Conservation (phyloP, 2,329 filamentous ascomycete species). For the Trichoderma asperellum region DNA sequence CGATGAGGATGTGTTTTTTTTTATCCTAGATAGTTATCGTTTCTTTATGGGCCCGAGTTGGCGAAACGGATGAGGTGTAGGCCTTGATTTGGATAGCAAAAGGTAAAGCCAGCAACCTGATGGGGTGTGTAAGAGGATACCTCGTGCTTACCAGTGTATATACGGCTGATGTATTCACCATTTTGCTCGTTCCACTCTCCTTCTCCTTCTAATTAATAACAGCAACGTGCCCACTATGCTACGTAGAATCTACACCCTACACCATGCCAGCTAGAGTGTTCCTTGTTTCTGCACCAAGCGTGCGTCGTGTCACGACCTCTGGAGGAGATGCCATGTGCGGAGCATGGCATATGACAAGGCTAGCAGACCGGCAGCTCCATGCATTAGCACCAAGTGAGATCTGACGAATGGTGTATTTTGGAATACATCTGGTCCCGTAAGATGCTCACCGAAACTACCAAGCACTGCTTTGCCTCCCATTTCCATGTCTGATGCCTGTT, state of each 20-base stretch:
- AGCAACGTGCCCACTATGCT: not conserved
- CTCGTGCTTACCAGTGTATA: not conserved
- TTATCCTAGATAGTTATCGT: slow-evolving; percentile 3
- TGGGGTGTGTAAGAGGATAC: slow-evolving; percentile 9
- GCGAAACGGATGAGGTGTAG: slow-evolving; percentile 17
- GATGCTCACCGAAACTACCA: no score
- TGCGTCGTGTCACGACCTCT: not conserved
- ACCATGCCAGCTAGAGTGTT: not conserved
- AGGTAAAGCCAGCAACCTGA: slow-evolving; percentile 3
- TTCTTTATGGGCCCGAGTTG: slow-evolving; percentile 15
- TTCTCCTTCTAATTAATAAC: not conserved
- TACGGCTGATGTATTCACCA: not conserved
- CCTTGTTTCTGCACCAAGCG: not conserved
- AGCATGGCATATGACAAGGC: not conserved
- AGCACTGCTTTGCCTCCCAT: not conserved
- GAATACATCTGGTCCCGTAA: not conserved
- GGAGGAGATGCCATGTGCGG: not conserved
- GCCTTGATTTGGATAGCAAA: slow-evolving; percentile 11
- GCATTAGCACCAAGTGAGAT: not conserved
- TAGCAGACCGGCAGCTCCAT: not conserved
- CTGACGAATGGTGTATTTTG: not conserved
- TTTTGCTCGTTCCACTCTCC: not conserved
- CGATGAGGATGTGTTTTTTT: not conserved
- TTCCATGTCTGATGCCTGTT: not conserved
- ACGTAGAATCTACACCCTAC: not conserved